Evolutionary conservation across 768 basidiomycete species (phyloP), one percentile per base, ranked within the genome.

Genomic region (Amylocystis lapponica): DNA sequence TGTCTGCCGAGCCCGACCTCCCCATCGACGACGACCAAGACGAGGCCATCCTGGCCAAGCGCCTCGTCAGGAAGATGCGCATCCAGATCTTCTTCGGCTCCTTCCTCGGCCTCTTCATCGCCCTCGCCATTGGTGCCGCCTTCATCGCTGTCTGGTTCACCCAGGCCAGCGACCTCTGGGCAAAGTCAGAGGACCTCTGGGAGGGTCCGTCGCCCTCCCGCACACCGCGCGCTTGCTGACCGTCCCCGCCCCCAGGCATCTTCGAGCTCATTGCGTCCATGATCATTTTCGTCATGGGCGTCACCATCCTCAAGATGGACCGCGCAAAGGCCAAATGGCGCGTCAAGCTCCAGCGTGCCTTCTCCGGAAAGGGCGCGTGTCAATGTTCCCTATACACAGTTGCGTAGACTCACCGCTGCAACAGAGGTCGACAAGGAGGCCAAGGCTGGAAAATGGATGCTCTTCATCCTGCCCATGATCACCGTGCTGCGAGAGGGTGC

Each of bases 91-190:
- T 90, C 59, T 54, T 77, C n/a, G 91, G 91, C 12, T 77, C 86
- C 2, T 64, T 66, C 5, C 50, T 76, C 20, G 95, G 95, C 7
- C 69, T 97, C n/a, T 60, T 85, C 46, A 66, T 92, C 34, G 83
- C 95, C 5, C 61, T 89, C 19, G 75, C 83, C 27, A 83, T 97
- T 46, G 95, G 94, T 26, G 91, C 87, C 11, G 82, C 90, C 2
- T 97, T 95, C 65, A 86, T 97, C 49, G 91, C 86, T 6, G 76
- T 96, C 31, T 98, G 92, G 86, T 97, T 95, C 67, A 97, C 92
- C 23, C 79, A 87, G 56, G 84, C 94, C 0, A 72, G 74, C 17
- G 69, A 96, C 61, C 74, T 98, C 14, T 97, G 90, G 86, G 60
- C 74, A 30, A 80, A 79, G 56, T 78, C 90, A 5, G 95, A 98